These are phyloP conservation scores for Ephemerocybe angulata DNA, from an alignment of 768 basidiomycete genomes.

Conservation along the genomic window DNA sequence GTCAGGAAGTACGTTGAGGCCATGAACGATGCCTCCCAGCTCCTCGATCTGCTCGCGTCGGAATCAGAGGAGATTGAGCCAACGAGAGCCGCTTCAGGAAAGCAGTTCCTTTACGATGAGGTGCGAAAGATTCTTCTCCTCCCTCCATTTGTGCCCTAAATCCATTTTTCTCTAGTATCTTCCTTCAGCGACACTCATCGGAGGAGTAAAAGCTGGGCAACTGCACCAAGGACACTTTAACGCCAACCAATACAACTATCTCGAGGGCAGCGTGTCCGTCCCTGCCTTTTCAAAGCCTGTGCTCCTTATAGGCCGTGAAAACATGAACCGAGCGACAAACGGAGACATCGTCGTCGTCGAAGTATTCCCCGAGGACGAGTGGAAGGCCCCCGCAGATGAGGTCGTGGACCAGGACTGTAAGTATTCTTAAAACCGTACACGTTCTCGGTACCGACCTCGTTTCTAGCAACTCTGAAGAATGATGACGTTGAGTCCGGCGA, in stretches of 20 bases:
- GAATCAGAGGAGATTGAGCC: constrained; percentile 63
- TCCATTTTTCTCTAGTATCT: constrained; percentile 59
- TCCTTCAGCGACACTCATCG: constrained; percentile 61
- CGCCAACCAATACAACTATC: constrained; percentile 92
- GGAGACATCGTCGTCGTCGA: constrained; percentile 93
- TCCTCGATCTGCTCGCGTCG: constrained; percentile 81
- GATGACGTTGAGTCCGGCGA: constrained; percentile 80
- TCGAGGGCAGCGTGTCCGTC: constrained; percentile 87
- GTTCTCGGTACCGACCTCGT: not conserved
- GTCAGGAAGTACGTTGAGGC: constrained; percentile 82
- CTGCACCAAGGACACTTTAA: constrained; percentile 94
- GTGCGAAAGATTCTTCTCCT: constrained; percentile 35
- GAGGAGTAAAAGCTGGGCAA: constrained; percentile 81
- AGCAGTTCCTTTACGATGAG: constrained; percentile 70
- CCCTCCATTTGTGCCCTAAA: constrained; percentile 1
- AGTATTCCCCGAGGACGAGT: constrained; percentile 80
- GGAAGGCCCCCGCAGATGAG: constrained; percentile 90
- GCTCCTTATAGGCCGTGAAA: constrained; percentile 80
- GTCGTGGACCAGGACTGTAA: constrained; percentile 91
- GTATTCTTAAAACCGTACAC: constrained; percentile 17
- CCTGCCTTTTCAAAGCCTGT: constrained; percentile 73
- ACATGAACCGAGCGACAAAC: constrained; percentile 94
- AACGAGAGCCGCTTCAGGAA: constrained; percentile 50
- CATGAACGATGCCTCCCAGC: constrained; percentile 55
- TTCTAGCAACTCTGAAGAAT: constrained; percentile 71